Percentiles rank a stretch among this genome's conserved stretches.
Conservation (phyloP, 1,139 yeast genomes). For the Neolecta irregularis region DNA sequence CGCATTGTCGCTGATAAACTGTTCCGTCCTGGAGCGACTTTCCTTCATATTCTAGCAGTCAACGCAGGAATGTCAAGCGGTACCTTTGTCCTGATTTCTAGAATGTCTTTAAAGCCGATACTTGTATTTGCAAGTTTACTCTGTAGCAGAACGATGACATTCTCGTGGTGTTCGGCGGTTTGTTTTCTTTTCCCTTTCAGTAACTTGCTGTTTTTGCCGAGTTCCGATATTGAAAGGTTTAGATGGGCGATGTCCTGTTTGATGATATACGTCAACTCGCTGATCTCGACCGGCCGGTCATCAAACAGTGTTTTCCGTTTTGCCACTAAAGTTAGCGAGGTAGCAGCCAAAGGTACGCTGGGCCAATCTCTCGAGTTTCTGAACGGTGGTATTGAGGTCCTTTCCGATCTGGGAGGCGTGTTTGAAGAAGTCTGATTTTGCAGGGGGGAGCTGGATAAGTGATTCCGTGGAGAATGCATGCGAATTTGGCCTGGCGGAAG, state of each 20-base stretch:
- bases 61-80: not conserved
- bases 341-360: constrained; percentile 18
- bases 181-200: constrained; percentile 34
- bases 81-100: constrained; percentile 63
- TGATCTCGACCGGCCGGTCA: constrained; percentile 86
- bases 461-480: too few relatives aligned
- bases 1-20: constrained; percentile 37
- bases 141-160: constrained; percentile 72
- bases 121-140: constrained; percentile 84
- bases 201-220: constrained; percentile 30
- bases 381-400: constrained; percentile 82
- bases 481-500: not conserved
- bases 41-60: constrained; percentile 46
- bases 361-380: constrained; percentile 65
- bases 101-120: constrained; percentile 76
- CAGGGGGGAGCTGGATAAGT: too few relatives aligned
- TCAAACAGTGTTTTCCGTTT: constrained; percentile 85
- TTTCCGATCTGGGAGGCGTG: constrained; percentile 76
- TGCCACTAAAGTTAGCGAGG: constrained; percentile 35
- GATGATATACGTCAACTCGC: constrained; percentile 80
- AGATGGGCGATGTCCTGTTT: constrained; percentile 84
- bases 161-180: constrained; percentile 57
- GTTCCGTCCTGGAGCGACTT: constrained; percentile 69
- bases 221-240: constrained; percentile 56
- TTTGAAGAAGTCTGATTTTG: constrained; percentile 43